These are phyloP conservation scores for Saccharomycopsis capsularis DNA, from an alignment of 805 yeast species.

Conservation along the genomic window DNA sequence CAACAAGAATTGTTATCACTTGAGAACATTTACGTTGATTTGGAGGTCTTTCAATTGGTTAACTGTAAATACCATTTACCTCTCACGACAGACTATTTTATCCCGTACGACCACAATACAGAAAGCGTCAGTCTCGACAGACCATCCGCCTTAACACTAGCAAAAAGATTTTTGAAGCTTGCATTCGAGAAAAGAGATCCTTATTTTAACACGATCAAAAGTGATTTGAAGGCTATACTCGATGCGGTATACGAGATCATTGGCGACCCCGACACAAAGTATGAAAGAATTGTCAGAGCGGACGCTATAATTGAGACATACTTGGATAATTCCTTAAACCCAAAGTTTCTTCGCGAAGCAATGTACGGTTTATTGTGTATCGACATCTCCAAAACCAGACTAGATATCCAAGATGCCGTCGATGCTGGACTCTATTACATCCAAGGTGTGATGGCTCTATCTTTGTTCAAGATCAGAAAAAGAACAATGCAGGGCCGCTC, in stretches of 20 bases:
- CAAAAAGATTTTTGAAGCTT: slow-evolving; percentile 46
- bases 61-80: slow-evolving; percentile 70
- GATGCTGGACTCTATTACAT: slow-evolving; percentile 58
- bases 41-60: slow-evolving; percentile 70
- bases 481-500: slow-evolving; percentile 74
- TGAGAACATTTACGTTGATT: slow-evolving; percentile 32
- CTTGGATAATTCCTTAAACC: slow-evolving; percentile 40
- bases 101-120: slow-evolving; percentile 62
- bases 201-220: slow-evolving; percentile 49
- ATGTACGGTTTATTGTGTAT: slow-evolving; percentile 43
- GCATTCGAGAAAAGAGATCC: slow-evolving; percentile 55
- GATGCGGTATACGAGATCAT: slow-evolving; percentile 66
- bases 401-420: slow-evolving; percentile 33
- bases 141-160: slow-evolving; percentile 34
- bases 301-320: slow-evolving; percentile 38
- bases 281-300: slow-evolving; percentile 41
- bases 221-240: slow-evolving; percentile 63
- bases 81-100: slow-evolving; percentile 50
- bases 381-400: slow-evolving; percentile 27
- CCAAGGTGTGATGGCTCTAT: slow-evolving; percentile 60
- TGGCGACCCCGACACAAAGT: slow-evolving; percentile 54
- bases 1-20: slow-evolving; percentile 46
- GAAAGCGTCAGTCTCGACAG: slow-evolving; percentile 33
- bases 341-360: slow-evolving; percentile 40
- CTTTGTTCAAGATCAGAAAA: slow-evolving; percentile 64